Base-by-base conservation (phyloP, 164 flowering plant species). In the Santalum album region DNA sequence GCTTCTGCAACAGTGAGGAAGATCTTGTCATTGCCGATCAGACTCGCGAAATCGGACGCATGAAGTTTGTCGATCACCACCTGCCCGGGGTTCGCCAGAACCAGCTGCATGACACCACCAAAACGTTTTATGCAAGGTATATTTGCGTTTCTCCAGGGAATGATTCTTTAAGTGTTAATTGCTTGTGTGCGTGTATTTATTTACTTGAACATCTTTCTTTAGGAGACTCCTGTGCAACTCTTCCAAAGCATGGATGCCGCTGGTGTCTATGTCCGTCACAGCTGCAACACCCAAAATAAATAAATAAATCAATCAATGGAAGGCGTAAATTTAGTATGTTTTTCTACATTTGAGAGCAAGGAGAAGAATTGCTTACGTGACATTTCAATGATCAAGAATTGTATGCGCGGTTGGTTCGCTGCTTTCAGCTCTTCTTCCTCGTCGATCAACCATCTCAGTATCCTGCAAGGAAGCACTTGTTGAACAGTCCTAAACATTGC, bases 1-100 rank as follows among this genome's bases (percentile, higher is more conserved):
- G 99, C 96, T 19, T 90, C 89, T 20, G 84, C 86, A 4, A 94
- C 97, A 0, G 87, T 87, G 19, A 85, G 86, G 67, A 88, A 94
- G 67, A 94, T 83, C 34, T 67, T 73, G 72, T 83, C 78, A 36
- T 76, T 75, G 24, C 95, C 95, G 2, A 90, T 75, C 60, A 71
- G 15, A 4, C 64, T 53, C 2, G 77, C 39, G 19, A 90, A 69
- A 7, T 66, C 36, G n/a, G 97, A 82, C 14, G 78, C 74, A n/a
- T 87, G 73, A 3, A 94, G 80, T 71, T 94, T 94, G 73, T 86
- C 80, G 1, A 83, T 69, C 70, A 94, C 97, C 39, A 58, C 73
- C 36, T 66, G 85, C 49, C 99, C 97, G 0, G 99, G 97, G 65
- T 89, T 92, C 27, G 96, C 91, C 16, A 92, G 65, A 39, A 74